Percentiles rank a stretch among this genome's conserved stretches.
These are phyloP conservation scores for Arthrobotrys entomopaga DNA, from an alignment of 2,329 filamentous ascomycete species.

Conservation along the genomic window DNA sequence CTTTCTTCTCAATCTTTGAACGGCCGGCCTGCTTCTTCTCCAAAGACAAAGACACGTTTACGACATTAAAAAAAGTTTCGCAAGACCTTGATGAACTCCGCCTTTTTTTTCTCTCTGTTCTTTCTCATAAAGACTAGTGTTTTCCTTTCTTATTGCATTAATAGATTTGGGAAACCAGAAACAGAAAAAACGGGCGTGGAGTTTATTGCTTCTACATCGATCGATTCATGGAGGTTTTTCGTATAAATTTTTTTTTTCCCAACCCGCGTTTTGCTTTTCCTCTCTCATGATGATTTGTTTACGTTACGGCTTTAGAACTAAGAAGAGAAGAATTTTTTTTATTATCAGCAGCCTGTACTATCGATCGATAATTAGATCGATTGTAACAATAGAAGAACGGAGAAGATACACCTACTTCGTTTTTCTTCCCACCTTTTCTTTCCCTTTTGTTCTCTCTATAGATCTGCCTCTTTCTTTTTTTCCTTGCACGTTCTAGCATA, in stretches of 20 bases:
- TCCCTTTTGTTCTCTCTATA: constrained; percentile 1
- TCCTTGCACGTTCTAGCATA: constrained; percentile 13
- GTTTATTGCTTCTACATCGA: constrained; percentile 21
- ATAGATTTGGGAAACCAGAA: constrained; percentile 53
- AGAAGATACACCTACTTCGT: constrained; percentile 10
- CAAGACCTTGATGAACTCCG: constrained; percentile 54
- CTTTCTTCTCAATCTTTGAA: constrained; percentile 43
- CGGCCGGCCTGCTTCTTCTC: constrained; percentile 47
- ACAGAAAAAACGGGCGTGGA: constrained; percentile 26
- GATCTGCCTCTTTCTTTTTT: neutral
- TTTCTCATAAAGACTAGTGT: neutral
- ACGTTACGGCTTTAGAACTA: constrained; percentile 20
- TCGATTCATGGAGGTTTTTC: constrained; percentile 44
- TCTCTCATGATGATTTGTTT: neutral
- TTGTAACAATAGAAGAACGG: constrained; percentile 16
- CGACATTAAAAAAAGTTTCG: constrained; percentile 55
- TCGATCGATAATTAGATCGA: neutral
- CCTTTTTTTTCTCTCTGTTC: constrained; percentile 33
- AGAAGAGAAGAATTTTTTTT: constrained; percentile 22
- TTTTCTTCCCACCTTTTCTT: constrained; percentile 20
- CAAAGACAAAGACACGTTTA: constrained; percentile 20
- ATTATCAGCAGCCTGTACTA: neutral
- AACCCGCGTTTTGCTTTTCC: neutral
- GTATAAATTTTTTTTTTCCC: constrained; percentile 52
- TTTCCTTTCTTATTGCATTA: constrained; percentile 39